Evolutionary conservation across 139 green algal genomes (phyloP).

Genomic region (Astrephomene gubernaculifera): DNA sequence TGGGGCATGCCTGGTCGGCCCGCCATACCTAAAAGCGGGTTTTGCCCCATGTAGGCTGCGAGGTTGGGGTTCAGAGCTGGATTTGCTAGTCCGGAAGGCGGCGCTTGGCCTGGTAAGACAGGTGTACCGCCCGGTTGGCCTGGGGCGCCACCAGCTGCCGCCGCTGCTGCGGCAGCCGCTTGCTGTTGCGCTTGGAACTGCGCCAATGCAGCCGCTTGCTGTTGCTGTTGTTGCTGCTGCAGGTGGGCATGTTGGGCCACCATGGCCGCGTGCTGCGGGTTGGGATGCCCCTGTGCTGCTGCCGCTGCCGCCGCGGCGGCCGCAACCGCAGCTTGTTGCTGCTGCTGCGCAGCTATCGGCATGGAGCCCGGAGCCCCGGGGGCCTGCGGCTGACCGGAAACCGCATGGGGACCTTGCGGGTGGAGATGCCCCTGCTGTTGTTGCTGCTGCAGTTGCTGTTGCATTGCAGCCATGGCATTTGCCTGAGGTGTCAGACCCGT

Average conservation of each 20-base stretch:
- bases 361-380: not conserved
- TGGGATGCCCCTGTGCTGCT: slow-evolving; percentile 17
- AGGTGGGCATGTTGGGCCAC: slow-evolving; percentile 17
- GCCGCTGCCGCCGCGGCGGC: slow-evolving; percentile 14
- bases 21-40: slow-evolving; percentile 23
- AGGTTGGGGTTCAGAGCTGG: slow-evolving; percentile 5
- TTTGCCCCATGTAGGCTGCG: slow-evolving; percentile 13
- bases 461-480: slow-evolving; percentile 18
- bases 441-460: slow-evolving; percentile 36
- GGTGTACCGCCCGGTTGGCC: not conserved
- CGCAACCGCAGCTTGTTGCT: slow-evolving; percentile 10
- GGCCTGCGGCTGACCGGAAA: not conserved
- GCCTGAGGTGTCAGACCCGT: slow-evolving; percentile 18
- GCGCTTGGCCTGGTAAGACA: not conserved
- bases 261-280: slow-evolving; percentile 17
- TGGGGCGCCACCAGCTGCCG: not conserved
- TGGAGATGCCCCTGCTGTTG: not conserved
- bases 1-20: slow-evolving; percentile 16
- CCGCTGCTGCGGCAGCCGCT: not conserved
- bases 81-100: not conserved
- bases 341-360: not conserved
- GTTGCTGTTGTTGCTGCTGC: slow-evolving; percentile 26
- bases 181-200: slow-evolving; percentile 38
- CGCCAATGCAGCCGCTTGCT: not conserved
- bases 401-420: not conserved